Evolutionary conservation across 805 yeast species (phyloP).

Genomic region (Clavispora carvajalis): DNA sequence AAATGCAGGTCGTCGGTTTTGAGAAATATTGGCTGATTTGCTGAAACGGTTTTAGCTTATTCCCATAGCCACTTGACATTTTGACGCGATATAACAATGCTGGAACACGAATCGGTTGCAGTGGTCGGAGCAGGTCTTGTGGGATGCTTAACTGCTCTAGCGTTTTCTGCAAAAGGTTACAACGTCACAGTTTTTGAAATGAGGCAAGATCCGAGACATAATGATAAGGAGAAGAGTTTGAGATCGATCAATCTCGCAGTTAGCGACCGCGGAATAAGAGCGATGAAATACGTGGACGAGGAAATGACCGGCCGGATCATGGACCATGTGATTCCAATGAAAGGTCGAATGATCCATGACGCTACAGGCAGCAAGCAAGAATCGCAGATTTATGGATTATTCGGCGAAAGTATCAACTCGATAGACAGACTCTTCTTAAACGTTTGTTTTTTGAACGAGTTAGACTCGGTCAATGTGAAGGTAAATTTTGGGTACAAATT

Average conservation of each 20-base stretch:
- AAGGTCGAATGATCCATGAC: conserved; percentile 87
- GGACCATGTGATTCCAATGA: conserved; percentile 71
- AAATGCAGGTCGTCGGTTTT: too few relatives aligned
- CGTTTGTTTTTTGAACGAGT: conserved; percentile 57
- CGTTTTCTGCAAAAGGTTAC: conserved; percentile 67
- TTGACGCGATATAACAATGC: too few relatives aligned
- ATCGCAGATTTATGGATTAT: conserved; percentile 71
- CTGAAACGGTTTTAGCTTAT: too few relatives aligned
- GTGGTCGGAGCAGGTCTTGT: conserved; percentile 90
- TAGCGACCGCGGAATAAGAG: conserved; percentile 75
- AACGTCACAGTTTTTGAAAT: conserved; percentile 67
- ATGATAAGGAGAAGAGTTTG: conserved; percentile 33
- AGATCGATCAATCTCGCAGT: conserved; percentile 84
- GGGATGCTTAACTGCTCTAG: conserved; percentile 81
- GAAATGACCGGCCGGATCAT: conserved; percentile 53
- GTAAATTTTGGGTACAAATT: conserved; percentile 56
- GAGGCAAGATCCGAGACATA: conserved; percentile 59
- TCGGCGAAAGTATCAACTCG: conserved; percentile 80
- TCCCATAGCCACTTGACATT: too few relatives aligned
- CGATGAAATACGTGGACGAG: conserved; percentile 58
- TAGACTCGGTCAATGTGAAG: conserved; percentile 40
- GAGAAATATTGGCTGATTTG: too few relatives aligned
- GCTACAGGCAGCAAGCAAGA: conserved; percentile 49
- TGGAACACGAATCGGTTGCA: conserved; percentile 27
- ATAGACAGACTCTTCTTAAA: conserved; percentile 74